Evolutionary conservation across 352 stramenopile species (phyloP), one percentile per base, ranked within the genome.

Genomic region (Phytophthora tubulina): DNA sequence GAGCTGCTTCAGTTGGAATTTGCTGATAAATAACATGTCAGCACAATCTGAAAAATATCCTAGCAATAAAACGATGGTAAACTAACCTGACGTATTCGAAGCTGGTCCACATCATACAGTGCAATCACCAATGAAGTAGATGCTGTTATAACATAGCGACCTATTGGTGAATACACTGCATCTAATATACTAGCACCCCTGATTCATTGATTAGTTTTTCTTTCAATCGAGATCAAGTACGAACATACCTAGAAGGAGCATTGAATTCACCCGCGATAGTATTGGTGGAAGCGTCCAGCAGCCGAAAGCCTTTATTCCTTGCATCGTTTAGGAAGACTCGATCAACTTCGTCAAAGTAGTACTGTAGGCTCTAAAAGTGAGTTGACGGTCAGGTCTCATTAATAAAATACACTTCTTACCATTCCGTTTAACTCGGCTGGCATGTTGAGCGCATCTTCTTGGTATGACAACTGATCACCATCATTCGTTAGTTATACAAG

Each of bases 71-170:
- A 27, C 21, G 21, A 27, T 27, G 21, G 21, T 27, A 39, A n/a
- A 62, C 36, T 41, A 56, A 89, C 79, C 69, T 90, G 82, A 3
- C 80, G 74, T 54, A 91, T 60, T 17, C 72, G 67, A 17, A 91
- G 70, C 5, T 76, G 53, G 33, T 91, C 81, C 4, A 81, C 44
- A 38, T 91, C 81, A 27, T 89, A 89, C 4, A 91, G 75, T 3
- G 79, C 73, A 6, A 91, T 82, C 10, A 89, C 70, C 21, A 81
- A 81, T 9, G 77, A 89, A 5, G 79, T 80, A 11, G 79, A 82
- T 15, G 79, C 72, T 21, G 83, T 84, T 41, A 85, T 72, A 9
- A 91, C 61, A 44, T 89, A 88, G 27, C 75, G 67, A 11, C 78
- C 79, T 21, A 76, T 60, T 1, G 70, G 60, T 4, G 72, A 82